These are phyloP conservation scores for Thraustochytrium striatum DNA, from an alignment of 352 stramenopile genomes.

Conservation along the genomic window DNA sequence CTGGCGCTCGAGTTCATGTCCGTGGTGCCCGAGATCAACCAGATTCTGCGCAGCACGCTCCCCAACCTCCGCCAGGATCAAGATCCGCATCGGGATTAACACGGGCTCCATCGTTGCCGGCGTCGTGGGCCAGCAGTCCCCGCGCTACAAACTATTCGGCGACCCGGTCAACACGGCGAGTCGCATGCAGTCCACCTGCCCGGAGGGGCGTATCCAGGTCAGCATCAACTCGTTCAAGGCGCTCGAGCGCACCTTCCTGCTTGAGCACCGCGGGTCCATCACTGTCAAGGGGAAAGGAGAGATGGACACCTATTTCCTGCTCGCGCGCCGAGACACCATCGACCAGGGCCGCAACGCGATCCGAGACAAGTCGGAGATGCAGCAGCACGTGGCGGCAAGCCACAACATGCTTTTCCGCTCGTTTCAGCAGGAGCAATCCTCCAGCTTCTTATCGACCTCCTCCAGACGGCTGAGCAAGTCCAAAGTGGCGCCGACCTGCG, in stretches of 20 bases:
- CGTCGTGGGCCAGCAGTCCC: conserved; percentile 73
- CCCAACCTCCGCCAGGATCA: conserved; percentile 60
- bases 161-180: conserved; percentile 77
- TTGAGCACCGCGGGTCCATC: conserved; percentile 57
- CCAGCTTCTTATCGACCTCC: background rate
- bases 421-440: background rate
- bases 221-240: conserved; percentile 66
- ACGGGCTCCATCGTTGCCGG: conserved; percentile 72
- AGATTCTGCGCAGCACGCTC: conserved; percentile 25
- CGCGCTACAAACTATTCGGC: conserved; percentile 77
- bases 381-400: conserved; percentile 20
- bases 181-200: conserved; percentile 74
- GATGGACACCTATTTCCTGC: conserved; percentile 74
- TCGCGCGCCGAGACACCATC: conserved; percentile 17
- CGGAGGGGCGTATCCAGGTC: conserved; percentile 72
- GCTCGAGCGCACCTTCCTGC: conserved; percentile 67
- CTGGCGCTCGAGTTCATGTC: conserved; percentile 65
- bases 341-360: conserved; percentile 19
- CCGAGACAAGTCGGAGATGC: conserved; percentile 26
- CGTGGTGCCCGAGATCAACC: conserved; percentile 69
- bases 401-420: conserved; percentile 15
- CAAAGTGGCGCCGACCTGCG: background rate
- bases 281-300: conserved; percentile 58
- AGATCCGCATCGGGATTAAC: conserved; percentile 79
- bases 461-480: background rate